phyloP scores from a whole-genome alignment of 202 grass and related monocot species.

The Bolboschoenoplectus hybrid region DNA sequence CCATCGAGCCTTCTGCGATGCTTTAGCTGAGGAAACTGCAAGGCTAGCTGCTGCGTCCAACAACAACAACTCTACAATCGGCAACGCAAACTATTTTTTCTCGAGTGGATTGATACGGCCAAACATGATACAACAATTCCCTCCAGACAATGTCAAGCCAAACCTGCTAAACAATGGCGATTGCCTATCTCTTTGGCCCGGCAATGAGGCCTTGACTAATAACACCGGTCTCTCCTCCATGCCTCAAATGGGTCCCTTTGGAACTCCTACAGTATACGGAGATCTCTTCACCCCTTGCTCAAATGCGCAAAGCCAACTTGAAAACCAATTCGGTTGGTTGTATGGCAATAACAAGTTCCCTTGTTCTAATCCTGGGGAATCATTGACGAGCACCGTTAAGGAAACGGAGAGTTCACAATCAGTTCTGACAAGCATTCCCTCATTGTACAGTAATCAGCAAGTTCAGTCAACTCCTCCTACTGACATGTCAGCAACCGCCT shows the following conservation, averaged over 20 bases:
- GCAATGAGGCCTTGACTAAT: constrained; percentile 44
- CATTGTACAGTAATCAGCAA: constrained; percentile 57
- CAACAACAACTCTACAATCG: constrained; percentile 14
- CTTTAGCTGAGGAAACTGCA: constrained; percentile 82
- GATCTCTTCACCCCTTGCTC: constrained; percentile 53
- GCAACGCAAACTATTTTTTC: constrained; percentile 41
- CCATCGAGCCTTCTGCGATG: constrained; percentile 91
- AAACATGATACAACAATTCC: constrained; percentile 42
- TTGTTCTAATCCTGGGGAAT: constrained; percentile 41
- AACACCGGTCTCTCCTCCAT: constrained; percentile 46
- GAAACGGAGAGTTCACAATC: constrained; percentile 50
- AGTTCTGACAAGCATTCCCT: constrained; percentile 44
- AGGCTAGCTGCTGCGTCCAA: constrained; percentile 48
- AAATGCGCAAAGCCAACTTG: constrained; percentile 44
- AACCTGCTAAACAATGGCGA: constrained; percentile 36
- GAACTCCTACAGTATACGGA: constrained; percentile 45
- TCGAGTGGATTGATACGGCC: constrained; percentile 36
- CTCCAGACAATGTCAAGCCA: constrained; percentile 42
- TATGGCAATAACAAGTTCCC: constrained; percentile 54
- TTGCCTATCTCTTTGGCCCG: constrained; percentile 29
- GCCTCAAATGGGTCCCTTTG: constrained; percentile 42
- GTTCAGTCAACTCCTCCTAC: constrained; percentile 34
- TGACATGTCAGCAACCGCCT: constrained; percentile 85
- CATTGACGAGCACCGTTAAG: constrained; percentile 50
- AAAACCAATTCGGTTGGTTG: constrained; percentile 68